Evolutionary conservation across 2,329 filamentous ascomycete genomes (phyloP).

Genomic region (Paraphoma chrysanthemicola): DNA sequence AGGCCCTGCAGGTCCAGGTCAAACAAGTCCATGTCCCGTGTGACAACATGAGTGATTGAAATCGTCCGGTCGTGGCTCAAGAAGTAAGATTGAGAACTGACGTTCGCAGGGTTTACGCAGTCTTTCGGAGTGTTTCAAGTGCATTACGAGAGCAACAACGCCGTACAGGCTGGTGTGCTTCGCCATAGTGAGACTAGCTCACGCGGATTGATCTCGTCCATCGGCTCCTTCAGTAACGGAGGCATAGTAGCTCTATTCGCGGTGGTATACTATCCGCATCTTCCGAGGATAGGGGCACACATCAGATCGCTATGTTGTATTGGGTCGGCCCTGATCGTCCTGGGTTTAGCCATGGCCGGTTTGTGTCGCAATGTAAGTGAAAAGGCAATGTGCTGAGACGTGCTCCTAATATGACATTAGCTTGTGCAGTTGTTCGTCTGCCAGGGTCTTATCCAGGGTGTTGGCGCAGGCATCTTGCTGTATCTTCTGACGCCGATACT

Average conservation of each 20-base stretch:
- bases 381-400: neutral
- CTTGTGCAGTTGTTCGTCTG: constrained; percentile 53
- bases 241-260: constrained; percentile 25
- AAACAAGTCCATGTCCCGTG: too few species aligned
- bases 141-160: constrained; percentile 24
- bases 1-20: too few species aligned
- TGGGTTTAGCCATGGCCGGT: constrained; percentile 21
- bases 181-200: constrained; percentile 9
- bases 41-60: too few species aligned
- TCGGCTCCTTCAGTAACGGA: constrained; percentile 27
- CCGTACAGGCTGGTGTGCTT: constrained; percentile 19
- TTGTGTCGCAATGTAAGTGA: constrained; percentile 22
- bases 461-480: constrained; percentile 55
- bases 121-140: constrained; percentile 31
- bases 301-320: constrained; percentile 20
- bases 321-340: constrained; percentile 17
- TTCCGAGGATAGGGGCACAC: constrained; percentile 24
- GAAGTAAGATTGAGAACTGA: constrained; percentile 3
- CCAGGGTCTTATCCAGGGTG: constrained; percentile 53
- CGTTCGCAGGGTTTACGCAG: constrained; percentile 20
- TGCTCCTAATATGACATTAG: constrained; percentile 11
- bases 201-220: constrained; percentile 21
- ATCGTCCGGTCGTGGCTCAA: too few species aligned
- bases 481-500: constrained; percentile 55
- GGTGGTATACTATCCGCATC: constrained; percentile 21